These are phyloP conservation scores for Pelagophyceae sp. DNA, from an alignment of 352 stramenopile species.

Conservation along the genomic window DNA sequence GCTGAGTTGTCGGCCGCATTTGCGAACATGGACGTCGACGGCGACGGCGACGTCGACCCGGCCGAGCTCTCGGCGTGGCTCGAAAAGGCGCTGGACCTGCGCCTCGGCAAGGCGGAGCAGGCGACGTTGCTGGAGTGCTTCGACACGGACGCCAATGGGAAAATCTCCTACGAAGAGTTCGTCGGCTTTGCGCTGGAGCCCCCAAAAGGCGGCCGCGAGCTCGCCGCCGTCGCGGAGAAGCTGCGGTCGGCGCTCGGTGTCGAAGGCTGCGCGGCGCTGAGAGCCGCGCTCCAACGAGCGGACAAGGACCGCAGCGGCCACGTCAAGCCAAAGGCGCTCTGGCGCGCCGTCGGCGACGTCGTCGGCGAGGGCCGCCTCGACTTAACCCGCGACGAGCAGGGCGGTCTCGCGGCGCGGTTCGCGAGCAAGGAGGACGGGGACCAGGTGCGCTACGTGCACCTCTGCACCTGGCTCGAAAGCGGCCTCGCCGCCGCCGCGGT, in stretches of 20 bases:
- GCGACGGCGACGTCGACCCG: slow-evolving; percentile 19
- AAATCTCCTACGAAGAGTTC: slow-evolving; percentile 32
- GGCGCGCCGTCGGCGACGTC: background rate
- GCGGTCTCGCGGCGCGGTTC: background rate
- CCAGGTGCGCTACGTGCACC: background rate
- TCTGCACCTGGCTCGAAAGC: background rate
- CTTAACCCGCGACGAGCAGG: background rate
- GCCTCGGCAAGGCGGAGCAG: slow-evolving; percentile 11
- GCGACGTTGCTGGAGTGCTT: slow-evolving; percentile 28
- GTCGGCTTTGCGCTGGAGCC: slow-evolving; percentile 15
- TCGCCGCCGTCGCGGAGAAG: background rate
- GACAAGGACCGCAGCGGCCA: background rate
- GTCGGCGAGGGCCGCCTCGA: background rate
- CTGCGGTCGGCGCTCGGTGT: background rate
- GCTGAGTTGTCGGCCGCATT: background rate
- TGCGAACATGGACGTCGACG: slow-evolving; percentile 20
- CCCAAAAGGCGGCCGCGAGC: background rate
- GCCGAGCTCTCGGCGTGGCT: slow-evolving; percentile 22
- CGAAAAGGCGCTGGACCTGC: background rate
- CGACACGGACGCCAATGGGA: slow-evolving; percentile 29
- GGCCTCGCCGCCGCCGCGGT: slow-evolving; percentile 2
- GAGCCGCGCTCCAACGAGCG: background rate
- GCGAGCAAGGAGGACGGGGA: background rate
- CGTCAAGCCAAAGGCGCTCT: background rate
- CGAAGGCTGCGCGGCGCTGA: background rate